Base-by-base conservation (phyloP, 2,329 filamentous ascomycete genomes). In the Aspergillus pseudotamarii region DNA sequence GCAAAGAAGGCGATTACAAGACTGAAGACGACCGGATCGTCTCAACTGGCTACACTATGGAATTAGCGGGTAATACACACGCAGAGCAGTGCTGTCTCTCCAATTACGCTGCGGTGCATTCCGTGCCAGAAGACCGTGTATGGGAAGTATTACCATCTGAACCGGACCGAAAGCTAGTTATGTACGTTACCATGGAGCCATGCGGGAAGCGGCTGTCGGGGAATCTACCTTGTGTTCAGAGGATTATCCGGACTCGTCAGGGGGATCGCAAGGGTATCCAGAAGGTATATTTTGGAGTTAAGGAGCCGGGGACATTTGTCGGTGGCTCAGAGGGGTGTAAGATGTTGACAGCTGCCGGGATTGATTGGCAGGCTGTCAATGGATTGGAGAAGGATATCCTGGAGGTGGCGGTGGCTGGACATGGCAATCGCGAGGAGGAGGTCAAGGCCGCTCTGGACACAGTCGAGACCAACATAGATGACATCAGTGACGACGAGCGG, bases 11-110 rank as follows among this genome's bases (percentile, higher is more conserved):
- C 57, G 70, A 76, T 54, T 56, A 67, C 53, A 65, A 62, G 51
- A 69, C 64, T 11, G 53, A 64, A 26, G 69, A 76, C 30, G 78
- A 88, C 69, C 75, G 79, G 30, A 82, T 96, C 62, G 83, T 96
- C 32, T 87, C 91, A 0, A 91, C 92, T 1, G 94, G 95, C 60
- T 98, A 94, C 80, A 97, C 95, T 0, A 85, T 97, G 63, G 94
- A 99, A 78, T 87, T 94, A 4, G 85, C 88, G 0, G 95, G 94
- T 48, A 99, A 99, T 80, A 98, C 95, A 0, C 95, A 99, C 74
- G 95, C 95, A 4, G 95, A 99, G 76, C 93, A 99, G 80, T 94
- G 91, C 77, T 96, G 93, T 73, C 85, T 99, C 61, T 79, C 89
- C 56, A 98, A 99, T 68, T 80, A 78, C 55, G 79, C 78, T 2